Percentiles rank a stretch among this genome's conserved stretches.
These are phyloP conservation scores for Russula dissimulans DNA, from an alignment of 768 basidiomycete genomes.

Conservation along the genomic window DNA sequence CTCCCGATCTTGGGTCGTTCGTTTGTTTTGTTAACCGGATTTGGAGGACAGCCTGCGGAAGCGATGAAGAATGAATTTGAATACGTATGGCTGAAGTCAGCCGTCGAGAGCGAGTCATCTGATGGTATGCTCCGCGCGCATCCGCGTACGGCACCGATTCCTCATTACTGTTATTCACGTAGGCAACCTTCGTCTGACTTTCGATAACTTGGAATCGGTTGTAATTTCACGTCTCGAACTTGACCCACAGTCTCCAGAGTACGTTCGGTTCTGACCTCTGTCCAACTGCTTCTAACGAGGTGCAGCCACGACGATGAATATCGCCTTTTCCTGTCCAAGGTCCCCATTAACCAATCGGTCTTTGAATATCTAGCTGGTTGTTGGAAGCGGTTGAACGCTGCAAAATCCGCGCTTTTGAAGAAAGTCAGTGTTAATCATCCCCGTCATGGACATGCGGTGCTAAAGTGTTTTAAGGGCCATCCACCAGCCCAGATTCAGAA, in stretches of 20 bases:
- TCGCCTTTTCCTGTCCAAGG: slow-evolving; percentile 59
- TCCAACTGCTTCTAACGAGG: background rate
- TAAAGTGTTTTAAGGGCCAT: slow-evolving; percentile 39
- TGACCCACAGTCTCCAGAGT: slow-evolving; percentile 12
- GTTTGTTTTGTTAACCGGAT: background rate
- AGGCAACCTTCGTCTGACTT: slow-evolving; percentile 11
- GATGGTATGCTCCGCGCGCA: background rate
- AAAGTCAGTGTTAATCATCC: slow-evolving; percentile 39
- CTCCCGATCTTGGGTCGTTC: background rate
- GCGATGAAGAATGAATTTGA: slow-evolving; percentile 13
- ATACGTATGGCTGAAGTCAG: slow-evolving; percentile 18
- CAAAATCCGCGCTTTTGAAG: slow-evolving; percentile 45
- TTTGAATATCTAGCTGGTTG: slow-evolving; percentile 87
- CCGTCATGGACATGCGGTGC: background rate
- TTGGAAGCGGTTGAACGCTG: slow-evolving; percentile 78
- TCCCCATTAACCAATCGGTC: slow-evolving; percentile 68
- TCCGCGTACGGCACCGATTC: background rate
- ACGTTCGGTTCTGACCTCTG: slow-evolving; percentile 12
- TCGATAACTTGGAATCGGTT: slow-evolving; percentile 16
- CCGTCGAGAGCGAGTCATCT: slow-evolving; percentile 10
- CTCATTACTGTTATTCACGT: background rate
- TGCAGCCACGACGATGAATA: slow-evolving; percentile 68
- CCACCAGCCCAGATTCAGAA: slow-evolving; percentile 50
- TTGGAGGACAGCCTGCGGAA: slow-evolving; percentile 15
- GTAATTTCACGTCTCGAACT: slow-evolving; percentile 19